Percentiles rank a stretch among this genome's conserved stretches.
phyloP scores from a whole-genome alignment of 2,329 filamentous ascomycete genomes.

The Fusarium penzigii region DNA sequence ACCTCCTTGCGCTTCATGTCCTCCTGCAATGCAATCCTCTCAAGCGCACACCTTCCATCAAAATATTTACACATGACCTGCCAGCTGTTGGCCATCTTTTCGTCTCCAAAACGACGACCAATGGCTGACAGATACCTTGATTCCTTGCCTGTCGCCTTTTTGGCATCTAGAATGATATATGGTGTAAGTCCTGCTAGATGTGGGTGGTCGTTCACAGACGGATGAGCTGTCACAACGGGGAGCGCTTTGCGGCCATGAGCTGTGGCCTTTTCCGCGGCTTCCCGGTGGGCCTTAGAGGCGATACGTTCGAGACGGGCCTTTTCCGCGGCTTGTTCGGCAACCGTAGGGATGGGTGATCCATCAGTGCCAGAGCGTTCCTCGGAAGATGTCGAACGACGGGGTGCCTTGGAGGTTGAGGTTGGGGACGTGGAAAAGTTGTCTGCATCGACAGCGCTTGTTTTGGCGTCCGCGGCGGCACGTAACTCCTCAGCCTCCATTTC shows the following conservation, averaged over 20 bases:
- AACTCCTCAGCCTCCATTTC: slow-evolving; percentile 68
- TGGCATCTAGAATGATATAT: slow-evolving; percentile 75
- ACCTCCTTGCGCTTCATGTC: slow-evolving; percentile 83
- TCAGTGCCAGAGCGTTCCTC: slow-evolving; percentile 25
- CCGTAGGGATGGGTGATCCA: slow-evolving; percentile 36
- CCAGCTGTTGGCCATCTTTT: slow-evolving; percentile 67
- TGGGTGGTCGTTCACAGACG: slow-evolving; percentile 56
- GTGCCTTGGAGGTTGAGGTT: slow-evolving; percentile 9
- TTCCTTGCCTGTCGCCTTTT: slow-evolving; percentile 76
- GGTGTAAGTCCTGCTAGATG: slow-evolving; percentile 61
- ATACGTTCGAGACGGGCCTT: slow-evolving; percentile 62
- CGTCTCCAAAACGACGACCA: slow-evolving; percentile 53
- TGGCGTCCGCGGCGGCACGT: slow-evolving; percentile 35
- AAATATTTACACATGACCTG: slow-evolving; percentile 79
- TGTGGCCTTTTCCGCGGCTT: slow-evolving; percentile 57
- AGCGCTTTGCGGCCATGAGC: slow-evolving; percentile 52
- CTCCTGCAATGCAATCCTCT: slow-evolving; percentile 83
- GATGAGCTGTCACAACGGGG: slow-evolving; percentile 54
- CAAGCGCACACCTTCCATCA: slow-evolving; percentile 80
- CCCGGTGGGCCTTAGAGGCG: slow-evolving; percentile 54
- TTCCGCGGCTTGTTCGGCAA: slow-evolving; percentile 59
- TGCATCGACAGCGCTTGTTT: slow-evolving; percentile 16
- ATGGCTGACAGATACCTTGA: slow-evolving; percentile 70
- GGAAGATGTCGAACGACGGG: slow-evolving; percentile 29
- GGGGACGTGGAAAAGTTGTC: slow-evolving; percentile 21